Evolutionary conservation across 2,329 filamentous ascomycete species (phyloP), one percentile per base, ranked within the genome.

Genomic region (Apiospora hydei): DNA sequence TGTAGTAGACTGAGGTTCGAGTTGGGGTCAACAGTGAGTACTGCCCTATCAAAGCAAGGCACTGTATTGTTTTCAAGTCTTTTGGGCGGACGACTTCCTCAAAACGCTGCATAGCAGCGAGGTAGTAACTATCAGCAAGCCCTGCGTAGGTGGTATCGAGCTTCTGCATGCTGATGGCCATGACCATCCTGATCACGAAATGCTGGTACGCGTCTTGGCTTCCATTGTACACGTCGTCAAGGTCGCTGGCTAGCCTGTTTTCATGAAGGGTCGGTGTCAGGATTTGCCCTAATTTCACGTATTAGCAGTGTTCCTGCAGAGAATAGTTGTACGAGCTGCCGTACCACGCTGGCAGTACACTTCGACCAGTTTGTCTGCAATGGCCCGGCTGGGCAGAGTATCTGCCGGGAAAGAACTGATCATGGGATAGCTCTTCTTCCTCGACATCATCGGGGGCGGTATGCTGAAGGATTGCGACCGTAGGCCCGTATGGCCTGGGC

Each of bases 11-110:
- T 21, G 96, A 95, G 6, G 94, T 98, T 73, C 95, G 88, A 1
- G 96, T 98, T 0, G 96, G 96, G 0, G 96, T 98, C 61, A 98
- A 85, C 26, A 98, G 86, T 0, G 96, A 98, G 81, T 98, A 98
- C 78, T 96, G 94, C 1, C 91, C 94, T 76, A 98, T 93, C 21
- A 99, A 84, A 4, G 93, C 89, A 71, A 98, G 91, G 77, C 96
- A 98, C 82, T 98, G 96, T 21, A 98, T 84, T 0, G 96, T 97
- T 77, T 92, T 94, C 43, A 98, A 83, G 80, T 98, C 94, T 86
- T 97, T 98, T n/a, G 92, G 91, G 70, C 92, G 91, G 71, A 98
- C 88, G 14, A 97, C 91, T 3, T 91, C 90, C 81, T 98, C 94
- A 73, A 98, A 91, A 77, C 92, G 92, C 74, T 92, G 91, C 84